Evolutionary conservation across 2,329 filamentous ascomycete genomes (phyloP).

Genomic region (Phialophora expanda): DNA sequence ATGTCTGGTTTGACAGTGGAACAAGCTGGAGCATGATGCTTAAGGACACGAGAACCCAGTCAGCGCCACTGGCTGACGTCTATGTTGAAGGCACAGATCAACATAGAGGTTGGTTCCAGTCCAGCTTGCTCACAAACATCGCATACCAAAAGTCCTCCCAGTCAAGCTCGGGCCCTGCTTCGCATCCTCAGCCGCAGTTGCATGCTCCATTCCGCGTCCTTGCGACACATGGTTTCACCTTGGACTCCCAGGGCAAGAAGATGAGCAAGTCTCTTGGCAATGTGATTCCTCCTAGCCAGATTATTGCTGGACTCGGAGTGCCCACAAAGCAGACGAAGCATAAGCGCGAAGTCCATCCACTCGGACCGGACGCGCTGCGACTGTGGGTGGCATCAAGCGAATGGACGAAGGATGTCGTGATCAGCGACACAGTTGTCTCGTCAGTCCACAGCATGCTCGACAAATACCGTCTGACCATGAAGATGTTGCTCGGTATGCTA

Average conservation of each 20-base stretch:
- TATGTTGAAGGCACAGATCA: constrained; percentile 96
- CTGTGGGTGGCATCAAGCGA: constrained; percentile 92
- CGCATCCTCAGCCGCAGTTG: constrained; percentile 30
- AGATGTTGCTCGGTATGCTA: constrained; percentile 83
- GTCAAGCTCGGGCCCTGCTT: constrained; percentile 39
- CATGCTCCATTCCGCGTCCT: constrained; percentile 80
- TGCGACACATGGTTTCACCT: constrained; percentile 94
- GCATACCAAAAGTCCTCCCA: constrained; percentile 57
- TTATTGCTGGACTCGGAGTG: constrained; percentile 80
- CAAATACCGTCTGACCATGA: constrained; percentile 88
- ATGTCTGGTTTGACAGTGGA: constrained; percentile 99
- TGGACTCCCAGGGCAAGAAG: constrained; percentile 89
- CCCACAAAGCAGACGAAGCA: constrained; percentile 56
- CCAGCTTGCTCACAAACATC: constrained; percentile 84
- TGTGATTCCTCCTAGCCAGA: constrained; percentile 76
- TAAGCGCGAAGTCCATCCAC: constrained; percentile 53
- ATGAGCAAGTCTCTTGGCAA: constrained; percentile 99
- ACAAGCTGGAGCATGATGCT: constrained; percentile 77
- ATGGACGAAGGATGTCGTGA: constrained; percentile 84
- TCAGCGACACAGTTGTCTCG: constrained; percentile 77
- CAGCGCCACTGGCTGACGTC: constrained; percentile 68
- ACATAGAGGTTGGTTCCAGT: constrained; percentile 98
- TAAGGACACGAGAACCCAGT: constrained; percentile 40
- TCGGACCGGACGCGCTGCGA: constrained; percentile 85
- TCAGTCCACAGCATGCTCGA: constrained; percentile 76